Base-by-base conservation (phyloP, 345 rosid species). In the Reutealis trisperma region DNA sequence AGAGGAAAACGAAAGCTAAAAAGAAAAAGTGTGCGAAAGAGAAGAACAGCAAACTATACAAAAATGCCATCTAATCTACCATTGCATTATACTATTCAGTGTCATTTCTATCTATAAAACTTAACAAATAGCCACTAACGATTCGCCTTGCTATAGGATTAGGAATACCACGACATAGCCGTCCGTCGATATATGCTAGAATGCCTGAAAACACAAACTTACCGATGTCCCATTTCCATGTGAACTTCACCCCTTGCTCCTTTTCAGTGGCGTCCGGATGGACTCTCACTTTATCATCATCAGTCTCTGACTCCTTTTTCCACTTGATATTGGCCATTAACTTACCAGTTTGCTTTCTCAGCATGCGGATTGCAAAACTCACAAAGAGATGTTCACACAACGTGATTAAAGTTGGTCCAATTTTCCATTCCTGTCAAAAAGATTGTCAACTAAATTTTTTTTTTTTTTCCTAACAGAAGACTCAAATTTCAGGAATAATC, bases 311-410 rank as follows among this genome's bases (percentile, higher is more conserved):
- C 71, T 73, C 72, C 55, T 66, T 84, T 73, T 79, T 87, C 75
- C 81, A 74, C 63, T 79, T 88, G 62, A 86, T 59, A 68, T 85
- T 80, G 41, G 83, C 51, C 2, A 87, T 75, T 64, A 75, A 69
- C 83, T 88, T 88, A 22, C 84, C 82, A 3, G 92, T 89, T 62
- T 89, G 88, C 81, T 87, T 87, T 67, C 85, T 87, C 83, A 95
- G 84, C 64, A 84, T 68, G 44, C 94, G 92, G 77, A 95, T 92
- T 51, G 94, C 93, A 79, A 88, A 93, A 84, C 96, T 93, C 81
- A 95, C 99, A 51, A 95, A 88, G 19, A 95, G 87, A 87, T 93
- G 99, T 76, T 95, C 99, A 14, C 90, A 93, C 68, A 95, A 76
- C 70, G 99, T 93, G 80, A 84, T 12, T 76, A 95, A 67, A 0